Base-by-base conservation (phyloP, 805 yeast genomes). In the Suhomyces pyralidae region DNA sequence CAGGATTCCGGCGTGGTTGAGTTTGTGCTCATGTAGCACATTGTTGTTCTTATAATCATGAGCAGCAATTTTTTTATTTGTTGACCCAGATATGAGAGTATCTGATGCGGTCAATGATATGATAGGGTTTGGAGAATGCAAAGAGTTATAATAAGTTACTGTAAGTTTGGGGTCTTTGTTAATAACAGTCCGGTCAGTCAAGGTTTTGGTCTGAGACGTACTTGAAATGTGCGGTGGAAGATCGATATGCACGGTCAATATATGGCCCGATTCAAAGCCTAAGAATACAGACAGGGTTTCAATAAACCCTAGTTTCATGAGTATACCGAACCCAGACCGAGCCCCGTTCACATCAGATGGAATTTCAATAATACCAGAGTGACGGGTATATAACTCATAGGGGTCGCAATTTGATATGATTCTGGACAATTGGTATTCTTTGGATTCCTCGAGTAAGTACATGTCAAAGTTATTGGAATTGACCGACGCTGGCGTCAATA, bases 231-330 rank as follows among this genome's bases (percentile, higher is more conserved):
- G 15, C 14, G 30, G 22, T 7, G 36, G 54, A 26, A 44, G 12
- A 14, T 32, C 66, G 4, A 73, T 52, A 5, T 55, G 40, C 26
- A 68, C 59, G 0, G 71, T 75, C 20, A 66, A 38, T 7, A 75
- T 49, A 58, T 81, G 84, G 0, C 96, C 96, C 15, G 88, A 84
- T 63, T 89, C 96, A 61, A 80, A 89, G 1, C 96, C 96, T 5
- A 85, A 71, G 15, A 67, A 66, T 15, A 82, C 61, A 0, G 66
- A 51, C 8, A 64, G 55, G 7, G 51, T 30, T 2, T 61, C 58
- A 1, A 78, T 59, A 66, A 81, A 78, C 1, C 61, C 54, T 2
- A 86, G 58, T 45, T 75, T 78, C 90, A 90, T 87, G 12, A 86
- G 79, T 40, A 88, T 85, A 1, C 96, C 96, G 32, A 81, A 75